These are phyloP conservation scores for Maudiozyma turicensis DNA, from an alignment of 805 yeast species.

Conservation along the genomic window DNA sequence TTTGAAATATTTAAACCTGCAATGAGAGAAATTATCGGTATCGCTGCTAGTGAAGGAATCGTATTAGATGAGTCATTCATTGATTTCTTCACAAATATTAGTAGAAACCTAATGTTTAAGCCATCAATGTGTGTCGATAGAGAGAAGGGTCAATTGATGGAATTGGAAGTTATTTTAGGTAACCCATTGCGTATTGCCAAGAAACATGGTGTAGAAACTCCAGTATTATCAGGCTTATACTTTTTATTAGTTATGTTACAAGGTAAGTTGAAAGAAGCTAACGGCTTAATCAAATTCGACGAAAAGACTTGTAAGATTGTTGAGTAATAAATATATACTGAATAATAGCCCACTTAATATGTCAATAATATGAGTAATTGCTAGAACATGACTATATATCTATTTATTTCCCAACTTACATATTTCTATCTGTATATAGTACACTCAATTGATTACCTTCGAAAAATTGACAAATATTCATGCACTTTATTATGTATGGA, in stretches of 20 bases:
- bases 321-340: not conserved
- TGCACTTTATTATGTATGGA: too few species aligned
- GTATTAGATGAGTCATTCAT: constrained; percentile 39
- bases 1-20: constrained; percentile 37
- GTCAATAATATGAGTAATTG: too few species aligned
- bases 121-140: constrained; percentile 68
- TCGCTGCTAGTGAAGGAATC: constrained; percentile 55
- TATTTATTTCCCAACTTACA: too few species aligned
- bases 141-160: constrained; percentile 53
- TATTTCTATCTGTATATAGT: too few species aligned
- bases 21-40: constrained; percentile 50
- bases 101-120: constrained; percentile 42
- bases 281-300: constrained; percentile 33
- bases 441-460: too few species aligned
- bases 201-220: constrained; percentile 41
- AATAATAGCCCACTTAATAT: too few species aligned
- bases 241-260: constrained; percentile 52
- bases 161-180: constrained; percentile 62
- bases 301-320: constrained; percentile 7
- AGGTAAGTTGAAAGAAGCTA: constrained; percentile 47
- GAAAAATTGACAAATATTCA: too few species aligned
- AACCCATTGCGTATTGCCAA: constrained; percentile 46
- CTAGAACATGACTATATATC: too few species aligned
- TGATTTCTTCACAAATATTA: constrained; percentile 41
- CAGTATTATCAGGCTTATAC: constrained; percentile 50